Base-by-base conservation (phyloP, 2,329 filamentous ascomycete species). In the Colletotrichum navitas region DNA sequence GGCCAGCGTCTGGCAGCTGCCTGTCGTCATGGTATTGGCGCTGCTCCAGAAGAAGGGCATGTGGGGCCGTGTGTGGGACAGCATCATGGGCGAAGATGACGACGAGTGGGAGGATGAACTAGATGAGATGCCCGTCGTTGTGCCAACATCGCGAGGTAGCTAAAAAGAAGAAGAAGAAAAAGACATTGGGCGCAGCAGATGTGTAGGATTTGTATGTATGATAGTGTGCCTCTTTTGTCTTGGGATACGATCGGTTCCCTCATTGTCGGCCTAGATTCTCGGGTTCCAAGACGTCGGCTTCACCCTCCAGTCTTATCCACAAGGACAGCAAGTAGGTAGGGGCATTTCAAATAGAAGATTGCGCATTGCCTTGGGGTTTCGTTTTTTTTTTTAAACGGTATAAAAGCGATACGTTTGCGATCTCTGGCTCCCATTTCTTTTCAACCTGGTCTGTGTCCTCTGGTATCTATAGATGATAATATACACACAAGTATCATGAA, bases 1-100 rank as follows among this genome's bases (percentile, higher is more conserved):
- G 96, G 95, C 96, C 1, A 97, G 94, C 80, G 94, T 99, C 12
- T 98, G 95, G 96, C 95, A 98, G 83, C 81, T 99, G 59, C 96
- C 96, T 0, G 92, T 92, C 34, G 88, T 98, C 52, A 90, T 99
- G 86, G 94, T 98, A 58, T 85, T 98, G 72, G 95, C 94, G 3
- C 91, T 98, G 81, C 89, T 93, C 66, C 94, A 97, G 82, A 99
- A 99, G 88, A 97, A 94, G 83, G 95, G 95, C 0, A 87, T 97
- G 82, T 96, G 94, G 94, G 88, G 90, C 74, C 88, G 94, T 21
- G 89, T 95, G n/a, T 95, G 92, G 90, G 88, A 86, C 67, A 89
- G 89, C 67, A 82, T 93, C 0, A 85, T 89, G 66, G 92, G 92
- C 0, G 82, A 85, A 66, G 84, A 85, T 0, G 85, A 87, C 2